Base-by-base conservation (phyloP, 177 flowering plant species). In the Vitis hybrid region DNA sequence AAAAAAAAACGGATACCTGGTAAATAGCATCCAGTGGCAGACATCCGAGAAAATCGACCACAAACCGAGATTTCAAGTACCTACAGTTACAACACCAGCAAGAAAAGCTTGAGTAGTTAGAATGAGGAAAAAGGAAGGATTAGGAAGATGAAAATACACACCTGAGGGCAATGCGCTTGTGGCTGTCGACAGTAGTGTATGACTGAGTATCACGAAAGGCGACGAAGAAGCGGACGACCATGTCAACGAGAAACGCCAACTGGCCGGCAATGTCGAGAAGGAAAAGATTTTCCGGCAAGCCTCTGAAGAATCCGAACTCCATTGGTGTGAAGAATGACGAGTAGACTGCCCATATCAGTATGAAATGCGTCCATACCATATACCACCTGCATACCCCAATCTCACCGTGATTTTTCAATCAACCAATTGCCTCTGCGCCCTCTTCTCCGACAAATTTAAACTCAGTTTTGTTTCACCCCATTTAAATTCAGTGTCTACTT, bases 291-390 rank as follows among this genome's bases (percentile, higher is more conserved):
- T 81, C 71, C 9, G 91, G 92, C 49, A 91, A 75, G 6, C 97
- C 97, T 67, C 90, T 75, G 80, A 89, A 91, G 86, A 91, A 91
- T 2, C 87, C 97, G 51, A 91, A 91, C 77, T 91, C 93, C 56
- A 91, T 5, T 0, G 97, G 93, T 2, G 97, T 91, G 84, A 91
- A 89, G 85, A 87, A 82, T 21, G 93, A 91, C 0, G 97, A 91
- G 81, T 91, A 91, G 0, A 85, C 63, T 18, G 97, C 97, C 93
- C 93, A 89, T 68, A 91, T 1, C 67, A 91, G 72, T 60, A 91
- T 88, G 82, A 91, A 85, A 3, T 80, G 62, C 14, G 70, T 78
- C 97, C 97, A 91, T 15, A 58, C 62, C 17, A 52, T 56, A 69
- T 89, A 89, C 80, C 81, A 84, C 85, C 93, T 91, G 91, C 76